Base-by-base conservation (phyloP, 768 basidiomycete species). In the Russula compacta region DNA sequence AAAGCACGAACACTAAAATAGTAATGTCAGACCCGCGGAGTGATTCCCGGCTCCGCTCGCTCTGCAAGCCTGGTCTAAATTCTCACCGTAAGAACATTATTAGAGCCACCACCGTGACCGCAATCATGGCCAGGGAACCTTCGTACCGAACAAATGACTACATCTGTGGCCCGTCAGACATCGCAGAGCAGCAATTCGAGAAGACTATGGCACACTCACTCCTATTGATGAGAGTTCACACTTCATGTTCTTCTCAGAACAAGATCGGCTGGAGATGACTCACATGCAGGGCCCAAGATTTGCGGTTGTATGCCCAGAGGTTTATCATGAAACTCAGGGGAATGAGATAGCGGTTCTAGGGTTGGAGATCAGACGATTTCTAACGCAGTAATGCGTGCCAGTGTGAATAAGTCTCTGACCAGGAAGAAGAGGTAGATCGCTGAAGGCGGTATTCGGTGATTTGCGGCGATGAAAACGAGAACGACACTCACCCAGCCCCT, bases 261-360 rank as follows among this genome's bases (percentile, higher is more conserved):
- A 29, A 29, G 24, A 29, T 47, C 46, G 6, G 46, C 21, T 24
- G 46, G 17, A 3, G 14, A 49, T 7, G 33, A 51, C 63, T 64
- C 52, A 65, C 71, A 17, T 49, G 4, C 1, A 14, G 29, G 1
- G 63, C 66, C 67, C 68, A 71, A 3, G 54, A 17, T 0, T 50
- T 50, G 17, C 66, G 65, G 39, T 69, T 64, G 53, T 71, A 71
- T 4, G 71, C 72, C 33, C 60, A 71, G 0, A 84, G 67, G 59
- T 85, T 84, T 48, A 85, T 69, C 15, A 84, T 78, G 67, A 86
- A 86, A 0, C 81, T 82, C 3, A 85, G 71, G 0, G 84, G 84
- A 0, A 81, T 84, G 21, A 85, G 70, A 66, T 86, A 86, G 29
- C 84, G 80, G 65, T 85, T 86, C 83, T 86, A 54, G 9, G 6